Evolutionary conservation across 2,329 filamentous ascomycete species (phyloP).

Genomic region (Trichoderma cornu-damae): DNA sequence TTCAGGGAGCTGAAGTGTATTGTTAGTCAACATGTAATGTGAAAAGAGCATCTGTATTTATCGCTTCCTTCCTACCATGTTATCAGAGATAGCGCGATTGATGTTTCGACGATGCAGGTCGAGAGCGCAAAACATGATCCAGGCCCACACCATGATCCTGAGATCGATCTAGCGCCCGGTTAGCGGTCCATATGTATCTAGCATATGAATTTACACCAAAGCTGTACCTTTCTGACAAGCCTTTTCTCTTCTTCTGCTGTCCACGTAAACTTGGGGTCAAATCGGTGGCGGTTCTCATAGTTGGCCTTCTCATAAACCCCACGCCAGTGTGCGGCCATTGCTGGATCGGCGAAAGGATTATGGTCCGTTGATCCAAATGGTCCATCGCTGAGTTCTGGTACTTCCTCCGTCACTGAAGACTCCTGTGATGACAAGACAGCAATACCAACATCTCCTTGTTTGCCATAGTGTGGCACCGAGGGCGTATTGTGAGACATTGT

Average conservation of each 20-base stretch:
- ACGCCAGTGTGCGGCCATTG: conserved; percentile 49
- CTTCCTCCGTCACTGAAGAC: conserved; percentile 11
- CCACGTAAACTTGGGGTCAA: conserved; percentile 54
- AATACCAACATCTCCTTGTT: neutral
- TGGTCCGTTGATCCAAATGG: conserved; percentile 25
- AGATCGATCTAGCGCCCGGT: conserved; percentile 29
- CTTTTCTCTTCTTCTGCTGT: conserved; percentile 51
- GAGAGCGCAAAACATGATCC: conserved; percentile 50
- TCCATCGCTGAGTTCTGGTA: conserved; percentile 15
- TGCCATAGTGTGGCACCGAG: neutral
- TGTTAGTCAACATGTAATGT: neutral
- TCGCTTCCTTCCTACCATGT: conserved; percentile 30
- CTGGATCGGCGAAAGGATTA: conserved; percentile 47
- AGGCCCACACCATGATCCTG: conserved; percentile 36
- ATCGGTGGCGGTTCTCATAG: conserved; percentile 58
- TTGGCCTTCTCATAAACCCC: conserved; percentile 49
- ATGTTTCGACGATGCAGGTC: conserved; percentile 39
- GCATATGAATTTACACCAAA: conserved; percentile 35
- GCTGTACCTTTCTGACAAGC: conserved; percentile 45
- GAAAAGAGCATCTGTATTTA: too few relatives aligned
- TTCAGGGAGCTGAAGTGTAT: conserved; percentile 41
- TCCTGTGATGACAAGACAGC: neutral
- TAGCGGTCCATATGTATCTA: neutral
- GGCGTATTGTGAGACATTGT: conserved; percentile 1
- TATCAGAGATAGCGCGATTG: conserved; percentile 32